These are phyloP conservation scores for Glutinoglossum americanum DNA, from an alignment of 495 filamentous ascomycete genomes.

Conservation along the genomic window DNA sequence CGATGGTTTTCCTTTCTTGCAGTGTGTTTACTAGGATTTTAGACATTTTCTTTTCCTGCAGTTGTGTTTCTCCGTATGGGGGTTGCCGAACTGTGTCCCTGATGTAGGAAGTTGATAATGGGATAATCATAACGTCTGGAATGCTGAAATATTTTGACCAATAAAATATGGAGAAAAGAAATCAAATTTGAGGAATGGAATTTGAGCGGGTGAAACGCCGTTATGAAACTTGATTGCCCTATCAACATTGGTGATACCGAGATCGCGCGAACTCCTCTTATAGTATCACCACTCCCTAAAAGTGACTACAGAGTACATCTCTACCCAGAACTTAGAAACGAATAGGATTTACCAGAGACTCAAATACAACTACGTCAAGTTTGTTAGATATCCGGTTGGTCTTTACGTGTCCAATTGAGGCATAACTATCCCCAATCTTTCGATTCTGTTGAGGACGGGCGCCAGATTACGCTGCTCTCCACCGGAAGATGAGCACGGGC, in stretches of 20 bases:
- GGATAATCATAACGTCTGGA: background rate
- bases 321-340: background rate
- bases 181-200: background rate
- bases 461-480: background rate
- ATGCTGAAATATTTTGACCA: background rate
- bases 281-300: background rate
- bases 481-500: background rate
- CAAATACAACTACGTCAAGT: background rate
- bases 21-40: background rate
- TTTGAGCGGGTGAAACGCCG: background rate
- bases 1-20: constrained; percentile 1
- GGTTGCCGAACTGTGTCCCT: background rate
- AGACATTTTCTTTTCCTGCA: background rate
- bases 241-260: background rate
- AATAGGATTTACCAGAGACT: too few species aligned
- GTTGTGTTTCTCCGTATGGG: background rate
- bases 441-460: background rate
- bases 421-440: background rate
- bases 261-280: background rate
- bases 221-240: background rate
- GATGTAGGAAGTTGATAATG: background rate
- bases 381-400: background rate
- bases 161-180: background rate
- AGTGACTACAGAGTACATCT: background rate
- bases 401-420: background rate